Base-by-base conservation (phyloP, 2,329 filamentous ascomycete species). In the Fusarium sacchari region DNA sequence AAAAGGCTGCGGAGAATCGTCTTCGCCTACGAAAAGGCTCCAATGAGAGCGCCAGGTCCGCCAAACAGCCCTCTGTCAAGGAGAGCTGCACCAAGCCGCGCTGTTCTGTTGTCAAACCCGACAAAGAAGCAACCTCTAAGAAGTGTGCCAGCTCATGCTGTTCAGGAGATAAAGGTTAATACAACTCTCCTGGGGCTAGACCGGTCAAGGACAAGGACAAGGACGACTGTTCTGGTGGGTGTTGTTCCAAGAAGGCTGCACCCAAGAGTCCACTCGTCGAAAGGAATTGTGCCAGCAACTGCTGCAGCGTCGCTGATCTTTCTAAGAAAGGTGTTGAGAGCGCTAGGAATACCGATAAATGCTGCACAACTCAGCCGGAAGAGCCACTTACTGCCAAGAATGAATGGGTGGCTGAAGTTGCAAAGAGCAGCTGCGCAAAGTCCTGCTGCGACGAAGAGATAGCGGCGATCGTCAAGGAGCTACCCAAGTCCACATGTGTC, bases 1-100 rank as follows among this genome's bases (percentile, higher is more conserved):
- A 67, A 4, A 57, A 64, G 15, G 65, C 67, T 32, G 64, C 36
- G 3, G 50, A 71, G 58, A 73, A 71, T 28, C 61, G 58, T 22
- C 47, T 68, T 44, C 63, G 56, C 15, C 44, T 65, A 7, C 67
- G 66, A 53, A 77, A 71, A 34, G 24, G 52, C 40, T 76, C 70
- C 17, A 42, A 32, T 13, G 67, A 69, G n/a, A 73, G 50, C 24
- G 44, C 14, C 9, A 64, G 60, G n/a, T 57, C 37, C 17, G 46
- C 30, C 46, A 72, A 61, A 26, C 46, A 61, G 18, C 12, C 46
- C 5, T 49, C 57, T 14, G n/a, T 11, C 6, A 69, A 53, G 59
- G 57, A 18, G 24, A 52, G 26, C 42, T 77, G 71, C 42, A 62
- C 58, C 8, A 69, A 71, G 50, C 50, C 71, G 26, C 76, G 72